phyloP scores from a whole-genome alignment of 1,139 yeast species.

The Debaryomyces robertsiae region DNA sequence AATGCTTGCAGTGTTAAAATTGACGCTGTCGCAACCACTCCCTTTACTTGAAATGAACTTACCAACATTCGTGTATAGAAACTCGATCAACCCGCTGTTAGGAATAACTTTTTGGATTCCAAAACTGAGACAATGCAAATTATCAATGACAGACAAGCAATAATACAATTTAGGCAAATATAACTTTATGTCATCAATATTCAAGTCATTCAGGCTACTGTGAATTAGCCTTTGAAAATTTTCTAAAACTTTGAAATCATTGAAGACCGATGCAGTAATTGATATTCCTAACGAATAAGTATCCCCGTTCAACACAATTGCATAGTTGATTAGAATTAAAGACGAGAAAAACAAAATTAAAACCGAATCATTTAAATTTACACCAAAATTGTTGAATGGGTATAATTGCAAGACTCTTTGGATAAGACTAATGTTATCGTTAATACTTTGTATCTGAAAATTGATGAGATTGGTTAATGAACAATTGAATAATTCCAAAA shows the following conservation, averaged over 20 bases:
- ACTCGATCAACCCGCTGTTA: slow-evolving; percentile 19
- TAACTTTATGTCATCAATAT: slow-evolving; percentile 40
- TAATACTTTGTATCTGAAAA: slow-evolving; percentile 33
- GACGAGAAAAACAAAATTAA: slow-evolving; percentile 46
- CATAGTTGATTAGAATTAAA: slow-evolving; percentile 55
- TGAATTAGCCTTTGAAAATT: slow-evolving; percentile 27
- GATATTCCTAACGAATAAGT: slow-evolving; percentile 58
- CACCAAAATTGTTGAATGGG: slow-evolving; percentile 35
- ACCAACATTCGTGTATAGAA: slow-evolving; percentile 20
- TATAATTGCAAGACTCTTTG: slow-evolving; percentile 46
- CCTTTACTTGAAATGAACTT: slow-evolving; percentile 20
- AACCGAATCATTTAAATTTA: slow-evolving; percentile 31
- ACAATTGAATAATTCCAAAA: slow-evolving; percentile 53
- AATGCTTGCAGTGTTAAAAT: slow-evolving; percentile 19
- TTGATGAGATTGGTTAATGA: slow-evolving; percentile 51
- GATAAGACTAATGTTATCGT: slow-evolving; percentile 39
- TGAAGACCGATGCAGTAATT: slow-evolving; percentile 55
- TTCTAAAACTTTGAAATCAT: slow-evolving; percentile 58
- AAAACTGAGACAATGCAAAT: slow-evolving; percentile 56
- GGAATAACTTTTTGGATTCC: slow-evolving; percentile 51
- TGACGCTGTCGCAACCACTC: slow-evolving; percentile 16
- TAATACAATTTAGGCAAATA: slow-evolving; percentile 54
- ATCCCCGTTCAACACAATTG: slow-evolving; percentile 59
- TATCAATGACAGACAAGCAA: slow-evolving; percentile 53
- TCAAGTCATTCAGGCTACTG: slow-evolving; percentile 16